Percentiles rank a stretch among this genome's conserved stretches.
These are phyloP conservation scores for Mycena latifolia DNA, from an alignment of 768 basidiomycete genomes.

Conservation along the genomic window DNA sequence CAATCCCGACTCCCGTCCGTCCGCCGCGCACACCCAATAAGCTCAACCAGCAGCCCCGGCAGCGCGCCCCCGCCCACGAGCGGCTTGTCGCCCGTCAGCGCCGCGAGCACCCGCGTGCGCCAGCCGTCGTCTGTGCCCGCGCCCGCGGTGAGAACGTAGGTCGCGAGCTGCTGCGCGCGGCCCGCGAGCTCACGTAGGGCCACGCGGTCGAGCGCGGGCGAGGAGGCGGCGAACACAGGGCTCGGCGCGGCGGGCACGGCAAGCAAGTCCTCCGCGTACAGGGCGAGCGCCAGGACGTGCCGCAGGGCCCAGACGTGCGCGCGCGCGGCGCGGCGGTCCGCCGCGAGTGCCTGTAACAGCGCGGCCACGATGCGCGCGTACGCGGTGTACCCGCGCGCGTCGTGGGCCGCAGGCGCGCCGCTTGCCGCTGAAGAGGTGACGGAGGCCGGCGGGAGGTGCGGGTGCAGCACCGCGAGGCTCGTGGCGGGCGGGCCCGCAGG, in stretches of 20 bases:
- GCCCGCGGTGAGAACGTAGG: slow-evolving; percentile 71
- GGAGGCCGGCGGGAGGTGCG: slow-evolving; percentile 64
- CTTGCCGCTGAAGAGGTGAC: slow-evolving; percentile 26
- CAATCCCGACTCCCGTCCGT: slow-evolving; percentile 66
- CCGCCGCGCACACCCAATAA: slow-evolving; percentile 45
- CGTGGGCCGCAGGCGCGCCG: slow-evolving; percentile 44
- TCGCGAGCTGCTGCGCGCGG: slow-evolving; percentile 64
- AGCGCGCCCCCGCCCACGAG: slow-evolving; percentile 38
- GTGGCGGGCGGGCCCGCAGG: slow-evolving; percentile 61
- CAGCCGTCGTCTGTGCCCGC: slow-evolving; percentile 60
- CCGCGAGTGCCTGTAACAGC: slow-evolving; percentile 64
- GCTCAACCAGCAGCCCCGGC: slow-evolving; percentile 45
- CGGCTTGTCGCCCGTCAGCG: slow-evolving; percentile 44
- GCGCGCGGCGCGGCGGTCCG: slow-evolving; percentile 72
- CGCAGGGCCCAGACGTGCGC: slow-evolving; percentile 75
- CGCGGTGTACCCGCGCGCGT: slow-evolving; percentile 66
- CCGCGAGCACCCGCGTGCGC: slow-evolving; percentile 57
- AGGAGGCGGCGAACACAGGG: slow-evolving; percentile 57
- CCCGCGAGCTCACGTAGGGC: slow-evolving; percentile 55
- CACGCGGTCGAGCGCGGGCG: slow-evolving; percentile 45
- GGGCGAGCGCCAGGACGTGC: slow-evolving; percentile 72
- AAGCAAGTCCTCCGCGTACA: slow-evolving; percentile 74
- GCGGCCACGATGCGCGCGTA: slow-evolving; percentile 76
- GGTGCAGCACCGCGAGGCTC: slow-evolving; percentile 71
- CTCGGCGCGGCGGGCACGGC: slow-evolving; percentile 62